These are phyloP conservation scores for Dovyalis caffra DNA, from an alignment of 345 rosid genomes.

Conservation along the genomic window DNA sequence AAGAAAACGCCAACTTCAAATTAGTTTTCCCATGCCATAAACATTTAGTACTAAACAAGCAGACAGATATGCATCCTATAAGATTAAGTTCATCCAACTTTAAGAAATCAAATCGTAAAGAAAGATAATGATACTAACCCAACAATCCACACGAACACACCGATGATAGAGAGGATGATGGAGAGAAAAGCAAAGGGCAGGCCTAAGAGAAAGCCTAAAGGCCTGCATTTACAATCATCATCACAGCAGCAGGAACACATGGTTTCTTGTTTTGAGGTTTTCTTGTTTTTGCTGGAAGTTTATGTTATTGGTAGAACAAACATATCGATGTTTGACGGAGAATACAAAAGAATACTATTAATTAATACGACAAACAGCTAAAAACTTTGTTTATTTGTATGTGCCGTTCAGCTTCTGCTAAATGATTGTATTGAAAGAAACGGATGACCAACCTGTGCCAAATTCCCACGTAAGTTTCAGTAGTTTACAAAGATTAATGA, in stretches of 20 bases:
- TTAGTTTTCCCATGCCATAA: neutral
- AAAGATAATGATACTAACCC: slow-evolving; percentile 44
- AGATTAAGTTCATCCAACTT: neutral
- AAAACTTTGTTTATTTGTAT: neutral
- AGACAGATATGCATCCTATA: too few species aligned
- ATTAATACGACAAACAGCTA: neutral
- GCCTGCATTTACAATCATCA: slow-evolving; percentile 62
- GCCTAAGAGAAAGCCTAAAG: slow-evolving; percentile 81
- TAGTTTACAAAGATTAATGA: neutral
- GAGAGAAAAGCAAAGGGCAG: slow-evolving; percentile 85
- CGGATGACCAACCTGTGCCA: neutral
- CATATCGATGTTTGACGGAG: neutral
- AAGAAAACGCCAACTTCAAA: neutral
- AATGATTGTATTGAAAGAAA: neutral
- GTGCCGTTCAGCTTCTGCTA: neutral
- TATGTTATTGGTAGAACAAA: neutral
- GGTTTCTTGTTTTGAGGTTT: neutral
- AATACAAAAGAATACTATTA: neutral
- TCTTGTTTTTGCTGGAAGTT: neutral
- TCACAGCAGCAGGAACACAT: slow-evolving; percentile 39
- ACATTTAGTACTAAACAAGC: neutral
- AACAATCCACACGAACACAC: slow-evolving; percentile 71
- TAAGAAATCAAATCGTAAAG: neutral
- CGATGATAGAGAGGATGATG: slow-evolving; percentile 68
- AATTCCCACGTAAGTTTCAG: neutral